Percentiles rank a stretch among this genome's conserved stretches.
phyloP scores from a whole-genome alignment of 257 asterid species.

The Fraxinus pennsylvanica region DNA sequence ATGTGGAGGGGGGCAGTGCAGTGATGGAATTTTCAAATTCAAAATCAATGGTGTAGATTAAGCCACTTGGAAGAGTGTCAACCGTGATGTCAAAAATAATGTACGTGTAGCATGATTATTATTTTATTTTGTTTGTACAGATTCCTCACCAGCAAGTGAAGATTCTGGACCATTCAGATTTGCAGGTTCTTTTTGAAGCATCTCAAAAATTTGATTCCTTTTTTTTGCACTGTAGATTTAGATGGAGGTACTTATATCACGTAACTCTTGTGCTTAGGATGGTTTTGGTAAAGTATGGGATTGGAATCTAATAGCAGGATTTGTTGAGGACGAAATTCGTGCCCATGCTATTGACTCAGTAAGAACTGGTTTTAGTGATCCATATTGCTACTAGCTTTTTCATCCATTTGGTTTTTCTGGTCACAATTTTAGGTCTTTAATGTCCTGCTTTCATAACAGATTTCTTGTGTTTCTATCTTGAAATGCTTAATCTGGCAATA shows the following conservation, averaged over 20 bases:
- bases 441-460: constrained; percentile 10
- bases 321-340: constrained; percentile 52
- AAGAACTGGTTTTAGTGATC: constrained; percentile 26
- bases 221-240: constrained; percentile 9
- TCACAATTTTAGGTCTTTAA: constrained; percentile 19
- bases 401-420: constrained; percentile 6
- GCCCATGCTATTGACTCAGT: constrained; percentile 63
- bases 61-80: no score
- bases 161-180: constrained; percentile 74
- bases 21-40: no score
- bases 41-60: no score
- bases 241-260: constrained; percentile 22
- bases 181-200: constrained; percentile 58
- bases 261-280: constrained; percentile 51
- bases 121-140: constrained; percentile 41
- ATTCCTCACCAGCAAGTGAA: constrained; percentile 71
- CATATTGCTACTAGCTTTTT: background rate
- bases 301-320: constrained; percentile 49
- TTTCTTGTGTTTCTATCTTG: background rate
- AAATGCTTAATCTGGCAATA: background rate
- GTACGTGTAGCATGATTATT: no score
- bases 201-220: constrained; percentile 14
- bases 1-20: no score
- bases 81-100: no score
- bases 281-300: constrained; percentile 82